These are phyloP conservation scores for Pleodorina starrii DNA, from an alignment of 139 green algal genomes.

Conservation along the genomic window DNA sequence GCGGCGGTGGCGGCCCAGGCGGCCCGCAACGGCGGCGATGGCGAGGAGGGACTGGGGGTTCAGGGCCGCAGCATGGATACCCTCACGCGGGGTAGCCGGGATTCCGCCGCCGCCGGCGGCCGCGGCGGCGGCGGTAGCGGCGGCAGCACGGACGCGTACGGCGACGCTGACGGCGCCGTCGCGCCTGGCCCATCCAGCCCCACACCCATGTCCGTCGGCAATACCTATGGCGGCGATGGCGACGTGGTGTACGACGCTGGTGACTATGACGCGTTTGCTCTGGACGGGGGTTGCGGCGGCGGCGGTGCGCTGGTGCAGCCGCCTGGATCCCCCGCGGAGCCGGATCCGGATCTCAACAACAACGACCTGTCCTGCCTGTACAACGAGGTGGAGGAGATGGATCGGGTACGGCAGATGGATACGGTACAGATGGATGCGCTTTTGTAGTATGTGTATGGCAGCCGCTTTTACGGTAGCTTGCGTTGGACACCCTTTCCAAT, in stretches of 20 bases:
- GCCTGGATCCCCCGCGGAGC: not conserved
- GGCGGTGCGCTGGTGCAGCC: not conserved
- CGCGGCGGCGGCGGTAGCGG: not conserved
- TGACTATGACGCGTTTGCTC: slow-evolving; percentile 6
- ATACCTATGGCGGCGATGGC: not conserved
- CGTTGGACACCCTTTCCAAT: too few relatives aligned
- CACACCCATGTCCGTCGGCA: slow-evolving; percentile 24
- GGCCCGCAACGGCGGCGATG: not conserved
- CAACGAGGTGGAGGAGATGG: slow-evolving; percentile 17
- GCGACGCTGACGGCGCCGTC: not conserved
- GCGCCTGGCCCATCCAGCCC: not conserved
- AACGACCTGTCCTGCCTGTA: not conserved
- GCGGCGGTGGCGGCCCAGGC: not conserved
- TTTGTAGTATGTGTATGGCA: too few relatives aligned
- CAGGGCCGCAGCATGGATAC: not conserved
- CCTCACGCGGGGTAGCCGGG: not conserved
- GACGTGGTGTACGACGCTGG: not conserved
- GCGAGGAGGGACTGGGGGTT: slow-evolving; percentile 7
- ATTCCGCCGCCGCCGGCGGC: not conserved
- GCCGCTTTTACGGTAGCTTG: too few relatives aligned
- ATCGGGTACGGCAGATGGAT: not conserved
- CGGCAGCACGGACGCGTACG: not conserved
- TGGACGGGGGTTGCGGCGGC: not conserved
- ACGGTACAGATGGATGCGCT: slow-evolving; percentile 1
- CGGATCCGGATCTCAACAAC: not conserved